Evolutionary conservation across 2,329 filamentous ascomycete species (phyloP), one percentile per base, ranked within the genome.

Genomic region (Basipetospora chlamydospora): DNA sequence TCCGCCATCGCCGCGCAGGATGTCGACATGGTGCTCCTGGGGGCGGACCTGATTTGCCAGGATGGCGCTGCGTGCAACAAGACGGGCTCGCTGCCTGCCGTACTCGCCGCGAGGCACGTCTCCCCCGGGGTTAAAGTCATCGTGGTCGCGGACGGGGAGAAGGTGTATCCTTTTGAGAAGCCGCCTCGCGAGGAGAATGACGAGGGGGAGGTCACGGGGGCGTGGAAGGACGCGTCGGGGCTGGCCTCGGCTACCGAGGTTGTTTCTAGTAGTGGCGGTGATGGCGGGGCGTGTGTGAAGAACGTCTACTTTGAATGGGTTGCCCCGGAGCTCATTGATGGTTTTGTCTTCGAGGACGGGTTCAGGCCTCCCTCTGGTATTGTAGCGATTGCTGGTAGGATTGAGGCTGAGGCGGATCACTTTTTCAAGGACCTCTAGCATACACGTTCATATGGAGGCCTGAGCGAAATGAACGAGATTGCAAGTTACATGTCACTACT

Each of bases 21-120:
- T n/a, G 58, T 70, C 3, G 64, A 80, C 44, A 36, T 77, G 1
- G 54, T 82, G 2, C 53, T 83, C 3, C 56, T 83, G 1, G 77
- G 77, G 1, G 74, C 76, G 2, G 77, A 82, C 47, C 58, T 70
- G 4, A 73, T 83, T 38, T 66, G 68, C 10, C 49, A 56, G 1
- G 49, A 56, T 1, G 77, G 74, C 2, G 66, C 70, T 21, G 68
- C 80, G 13, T 73, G 66, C 50, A 82, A 81, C 53, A 82, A 81
- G 52, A 73, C 65, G 0, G 77, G 77, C 0, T 77, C 73, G 2
- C 52, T 80, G 6, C 65, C 73, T 1, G 64, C 70, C 1, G 62
- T 72, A 0, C 56, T 80, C 2, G 62, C 67, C 34, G 66, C 70
- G 6, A 70, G 61, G 37, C 51, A 67, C 34, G 51, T 68, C 3